Percentiles rank a stretch among this genome's conserved stretches.
Conservation (phyloP, 805 yeast species). For the Blastobotrys mokoenaii region DNA sequence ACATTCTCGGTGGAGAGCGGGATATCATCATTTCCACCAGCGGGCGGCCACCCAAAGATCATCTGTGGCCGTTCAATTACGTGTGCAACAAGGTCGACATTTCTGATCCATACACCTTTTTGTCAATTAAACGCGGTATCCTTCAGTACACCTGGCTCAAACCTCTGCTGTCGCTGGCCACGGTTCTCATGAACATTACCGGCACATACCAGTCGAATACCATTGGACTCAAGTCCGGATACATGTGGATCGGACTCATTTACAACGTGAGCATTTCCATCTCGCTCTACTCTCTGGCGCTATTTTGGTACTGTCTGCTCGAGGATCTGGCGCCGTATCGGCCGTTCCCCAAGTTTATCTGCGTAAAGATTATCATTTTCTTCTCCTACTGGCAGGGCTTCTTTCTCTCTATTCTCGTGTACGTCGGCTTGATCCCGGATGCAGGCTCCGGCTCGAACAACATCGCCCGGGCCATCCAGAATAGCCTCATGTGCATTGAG, state of each 20-base stretch:
- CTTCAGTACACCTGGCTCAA: conserved; percentile 94
- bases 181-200: conserved; percentile 36
- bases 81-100: conserved; percentile 59
- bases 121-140: conserved; percentile 73
- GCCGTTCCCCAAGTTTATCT: conserved; percentile 87
- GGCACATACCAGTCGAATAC: conserved; percentile 43
- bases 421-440: conserved; percentile 25
- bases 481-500: conserved; percentile 73
- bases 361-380: conserved; percentile 88
- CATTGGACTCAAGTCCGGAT: conserved; percentile 40
- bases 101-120: conserved; percentile 74
- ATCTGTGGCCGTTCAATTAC: conserved; percentile 49
- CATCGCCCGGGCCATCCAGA: conserved; percentile 58
- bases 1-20: conserved; percentile 87
- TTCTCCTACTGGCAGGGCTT: conserved; percentile 98
- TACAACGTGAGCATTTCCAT: conserved; percentile 77
- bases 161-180: conserved; percentile 64
- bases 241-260: conserved; percentile 55
- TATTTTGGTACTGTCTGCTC: conserved; percentile 90
- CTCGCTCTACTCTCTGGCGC: conserved; percentile 75
- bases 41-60: conserved; percentile 63
- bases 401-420: conserved; percentile 37
- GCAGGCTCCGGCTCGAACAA: conserved; percentile 29
- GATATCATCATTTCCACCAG: conserved; percentile 63
- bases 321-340: conserved; percentile 66